These are phyloP conservation scores for Ricinus communis DNA, from an alignment of 345 rosid genomes.

Conservation along the genomic window DNA sequence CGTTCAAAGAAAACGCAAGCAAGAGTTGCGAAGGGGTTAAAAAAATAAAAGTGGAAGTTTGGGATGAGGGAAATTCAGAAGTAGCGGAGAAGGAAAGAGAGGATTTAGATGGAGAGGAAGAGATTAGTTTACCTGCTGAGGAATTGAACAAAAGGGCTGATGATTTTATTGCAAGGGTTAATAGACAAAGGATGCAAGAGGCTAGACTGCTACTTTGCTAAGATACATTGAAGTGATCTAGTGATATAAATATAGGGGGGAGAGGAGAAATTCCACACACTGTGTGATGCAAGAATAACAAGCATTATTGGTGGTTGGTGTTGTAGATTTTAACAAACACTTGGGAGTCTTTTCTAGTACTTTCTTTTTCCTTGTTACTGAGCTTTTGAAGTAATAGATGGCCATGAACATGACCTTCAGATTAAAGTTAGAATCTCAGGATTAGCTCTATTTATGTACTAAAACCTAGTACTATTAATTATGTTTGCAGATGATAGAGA, in stretches of 20 bases:
- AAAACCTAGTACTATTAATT: background rate
- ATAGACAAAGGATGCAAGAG: conserved; percentile 55
- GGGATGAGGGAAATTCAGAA: conserved; percentile 3
- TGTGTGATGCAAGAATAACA: too few species aligned
- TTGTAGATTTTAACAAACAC: background rate
- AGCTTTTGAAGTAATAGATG: background rate
- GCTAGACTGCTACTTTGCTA: conserved; percentile 19
- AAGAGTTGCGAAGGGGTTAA: conserved; percentile 12
- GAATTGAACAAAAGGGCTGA: conserved; percentile 65
- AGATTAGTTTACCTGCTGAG: conserved; percentile 39
- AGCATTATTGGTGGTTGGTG: background rate
- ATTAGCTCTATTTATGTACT: conserved; percentile 6
- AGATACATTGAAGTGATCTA: background rate
- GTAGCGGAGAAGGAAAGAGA: conserved; percentile 14
- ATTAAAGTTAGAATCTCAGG: background rate
- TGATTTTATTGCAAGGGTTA: conserved; percentile 65
- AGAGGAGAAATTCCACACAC: background rate
- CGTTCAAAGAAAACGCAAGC: conserved; percentile 18
- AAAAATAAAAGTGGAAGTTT: conserved; percentile 4
- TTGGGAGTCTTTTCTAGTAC: background rate
- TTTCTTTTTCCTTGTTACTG: background rate
- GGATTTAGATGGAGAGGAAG: conserved; percentile 18
- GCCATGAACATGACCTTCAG: background rate
- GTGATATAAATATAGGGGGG: background rate
- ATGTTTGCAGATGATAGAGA: background rate